A percentile compares a stretch with the other conserved stretches of the same genome.
These are phyloP conservation scores for Trichoderma simmonsii DNA, from an alignment of 2,329 filamentous ascomycete species.

Conservation along the genomic window DNA sequence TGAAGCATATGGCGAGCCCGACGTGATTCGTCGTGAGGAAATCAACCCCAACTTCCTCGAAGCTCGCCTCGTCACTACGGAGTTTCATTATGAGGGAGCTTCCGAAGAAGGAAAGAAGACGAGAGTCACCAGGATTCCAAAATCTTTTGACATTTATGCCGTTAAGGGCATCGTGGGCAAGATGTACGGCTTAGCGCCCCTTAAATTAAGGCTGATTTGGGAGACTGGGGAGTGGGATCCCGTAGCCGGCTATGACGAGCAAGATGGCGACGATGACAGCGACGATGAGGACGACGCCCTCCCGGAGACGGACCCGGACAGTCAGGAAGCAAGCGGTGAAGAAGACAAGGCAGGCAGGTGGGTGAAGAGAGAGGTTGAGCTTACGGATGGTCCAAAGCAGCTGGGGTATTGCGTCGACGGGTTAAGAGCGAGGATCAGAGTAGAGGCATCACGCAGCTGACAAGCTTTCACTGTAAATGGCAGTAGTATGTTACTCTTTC, in stretches of 20 bases:
- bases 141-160: slow-evolving; percentile 74
- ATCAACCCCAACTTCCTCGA: slow-evolving; percentile 79
- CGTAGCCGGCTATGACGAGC: slow-evolving; percentile 59
- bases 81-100: slow-evolving; percentile 39
- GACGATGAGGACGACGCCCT: slow-evolving; percentile 41
- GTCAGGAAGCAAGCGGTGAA: slow-evolving; percentile 24
- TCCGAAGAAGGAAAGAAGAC: slow-evolving; percentile 30
- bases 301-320: slow-evolving; percentile 28
- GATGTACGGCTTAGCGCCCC: slow-evolving; percentile 62
- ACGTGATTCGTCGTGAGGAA: slow-evolving; percentile 53
- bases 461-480: neutral
- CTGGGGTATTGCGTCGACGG: slow-evolving; percentile 82
- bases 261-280: slow-evolving; percentile 44
- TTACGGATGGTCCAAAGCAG: slow-evolving; percentile 75
- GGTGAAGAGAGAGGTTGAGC: slow-evolving; percentile 74
- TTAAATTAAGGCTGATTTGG: slow-evolving; percentile 69
- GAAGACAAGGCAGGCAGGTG: slow-evolving; percentile 51
- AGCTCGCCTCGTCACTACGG: slow-evolving; percentile 68
- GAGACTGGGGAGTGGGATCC: slow-evolving; percentile 92
- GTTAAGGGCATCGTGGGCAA: slow-evolving; percentile 75
- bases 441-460: slow-evolving; percentile 47
- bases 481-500: neutral
- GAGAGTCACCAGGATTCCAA: slow-evolving; percentile 71
- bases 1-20: slow-evolving; percentile 69
- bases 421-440: slow-evolving; percentile 64